A percentile compares a stretch with the other conserved stretches of the same genome.
Evolutionary conservation across 352 stramenopile genomes (phyloP).

Genomic region (Lagenidium giganteum): DNA sequence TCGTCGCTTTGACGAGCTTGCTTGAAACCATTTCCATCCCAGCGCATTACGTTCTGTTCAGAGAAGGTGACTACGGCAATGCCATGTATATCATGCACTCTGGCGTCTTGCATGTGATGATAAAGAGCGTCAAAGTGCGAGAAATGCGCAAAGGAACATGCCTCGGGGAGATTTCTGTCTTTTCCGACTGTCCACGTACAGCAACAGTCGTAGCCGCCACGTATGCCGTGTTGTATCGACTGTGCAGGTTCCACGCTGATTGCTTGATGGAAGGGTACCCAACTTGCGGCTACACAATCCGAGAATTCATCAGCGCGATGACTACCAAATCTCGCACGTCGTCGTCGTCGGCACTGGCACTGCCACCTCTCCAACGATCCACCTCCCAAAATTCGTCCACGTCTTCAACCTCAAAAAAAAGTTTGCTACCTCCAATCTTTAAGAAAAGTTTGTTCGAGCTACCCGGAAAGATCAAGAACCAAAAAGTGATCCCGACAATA

Average conservation of each 20-base stretch:
- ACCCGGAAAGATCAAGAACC: no score
- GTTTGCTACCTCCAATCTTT: no score
- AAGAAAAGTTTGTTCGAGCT: no score
- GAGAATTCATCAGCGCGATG: slow-evolving; percentile 10
- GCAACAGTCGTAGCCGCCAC: slow-evolving; percentile 56
- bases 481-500: no score
- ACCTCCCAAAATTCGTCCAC: slow-evolving; percentile 1
- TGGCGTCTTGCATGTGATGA: slow-evolving; percentile 53
- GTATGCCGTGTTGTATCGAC: slow-evolving; percentile 64
- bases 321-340: neutral
- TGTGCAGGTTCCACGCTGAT: slow-evolving; percentile 60
- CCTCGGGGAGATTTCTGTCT: slow-evolving; percentile 70
- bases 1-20: slow-evolving; percentile 56
- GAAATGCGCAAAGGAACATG: slow-evolving; percentile 69
- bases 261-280: slow-evolving; percentile 51
- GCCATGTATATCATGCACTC: slow-evolving; percentile 79
- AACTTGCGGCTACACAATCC: slow-evolving; percentile 26
- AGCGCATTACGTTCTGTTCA: slow-evolving; percentile 50
- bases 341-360: slow-evolving; percentile 8
- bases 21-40: slow-evolving; percentile 57
- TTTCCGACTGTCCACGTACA: slow-evolving; percentile 43
- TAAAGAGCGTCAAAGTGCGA: slow-evolving; percentile 50
- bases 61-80: slow-evolving; percentile 46
- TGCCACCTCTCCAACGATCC: no score
- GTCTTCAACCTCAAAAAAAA: slow-evolving; percentile 2